Evolutionary conservation across 1,139 yeast species (phyloP).

Genomic region (Saccharomycopsis hybrid): DNA sequence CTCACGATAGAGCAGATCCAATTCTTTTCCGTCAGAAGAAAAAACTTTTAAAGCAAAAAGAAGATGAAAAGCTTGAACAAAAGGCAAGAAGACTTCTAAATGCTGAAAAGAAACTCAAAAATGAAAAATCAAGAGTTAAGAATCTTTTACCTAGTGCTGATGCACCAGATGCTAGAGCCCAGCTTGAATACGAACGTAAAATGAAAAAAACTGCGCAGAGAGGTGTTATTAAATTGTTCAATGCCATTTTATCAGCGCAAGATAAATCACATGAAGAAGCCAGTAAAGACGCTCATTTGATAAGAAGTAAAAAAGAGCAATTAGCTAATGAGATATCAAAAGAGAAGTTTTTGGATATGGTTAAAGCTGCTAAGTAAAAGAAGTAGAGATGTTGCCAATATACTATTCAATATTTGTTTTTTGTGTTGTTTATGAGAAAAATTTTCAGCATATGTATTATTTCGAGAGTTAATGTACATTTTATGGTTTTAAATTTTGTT

Average conservation of each 20-base stretch:
- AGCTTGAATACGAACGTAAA: slow-evolving; percentile 62
- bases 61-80: slow-evolving; percentile 72
- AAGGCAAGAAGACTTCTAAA: slow-evolving; percentile 74
- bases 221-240: slow-evolving; percentile 89
- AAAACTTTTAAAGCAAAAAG: slow-evolving; percentile 61
- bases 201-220: slow-evolving; percentile 83
- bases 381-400: slow-evolving; percentile 39
- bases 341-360: slow-evolving; percentile 83
- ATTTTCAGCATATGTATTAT: no score
- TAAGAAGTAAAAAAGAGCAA: slow-evolving; percentile 43
- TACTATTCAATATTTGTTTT: no score
- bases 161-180: slow-evolving; percentile 45
- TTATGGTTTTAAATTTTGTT: no score
- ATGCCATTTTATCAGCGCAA: slow-evolving; percentile 86
- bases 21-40: slow-evolving; percentile 75
- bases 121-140: slow-evolving; percentile 63
- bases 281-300: slow-evolving; percentile 27
- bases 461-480: no score
- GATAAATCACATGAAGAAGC: slow-evolving; percentile 37
- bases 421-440: no score
- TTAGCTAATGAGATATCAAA: slow-evolving; percentile 76
- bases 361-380: slow-evolving; percentile 58
- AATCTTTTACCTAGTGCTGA: slow-evolving; percentile 61
- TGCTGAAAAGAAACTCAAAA: slow-evolving; percentile 62
- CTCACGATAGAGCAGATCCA: slow-evolving; percentile 84